These are phyloP conservation scores for Trametes polyzona DNA, from an alignment of 1,284 basidiomycete species.

Conservation along the genomic window DNA sequence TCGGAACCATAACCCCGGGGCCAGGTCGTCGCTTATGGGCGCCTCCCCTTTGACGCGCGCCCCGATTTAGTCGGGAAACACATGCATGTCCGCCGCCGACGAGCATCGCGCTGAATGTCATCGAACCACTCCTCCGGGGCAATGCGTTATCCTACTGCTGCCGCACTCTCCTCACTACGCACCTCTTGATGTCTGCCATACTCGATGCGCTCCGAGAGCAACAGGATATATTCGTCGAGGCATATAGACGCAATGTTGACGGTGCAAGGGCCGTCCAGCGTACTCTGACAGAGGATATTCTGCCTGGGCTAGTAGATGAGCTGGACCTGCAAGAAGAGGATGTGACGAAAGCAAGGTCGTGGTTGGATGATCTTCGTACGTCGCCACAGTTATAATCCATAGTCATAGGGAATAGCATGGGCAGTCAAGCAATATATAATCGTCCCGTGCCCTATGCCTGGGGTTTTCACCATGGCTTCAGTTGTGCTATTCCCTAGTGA, in stretches of 20 bases:
- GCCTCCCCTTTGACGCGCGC: not conserved
- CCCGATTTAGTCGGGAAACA: conserved; percentile 11
- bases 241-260: conserved; percentile 51
- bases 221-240: conserved; percentile 23
- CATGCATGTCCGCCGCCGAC: conserved; percentile 14
- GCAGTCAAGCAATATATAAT: too few species aligned
- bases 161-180: not conserved
- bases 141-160: not conserved
- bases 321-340: conserved; percentile 51
- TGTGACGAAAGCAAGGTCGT: conserved; percentile 55
- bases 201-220: conserved; percentile 25
- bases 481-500: too few species aligned
- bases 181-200: conserved; percentile 5
- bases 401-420: too few species aligned
- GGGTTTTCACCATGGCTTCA: too few species aligned
- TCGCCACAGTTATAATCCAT: too few species aligned
- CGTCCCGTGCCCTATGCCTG: too few species aligned
- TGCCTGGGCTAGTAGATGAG: conserved; percentile 63
- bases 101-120: not conserved
- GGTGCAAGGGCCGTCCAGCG: conserved; percentile 50
- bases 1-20: conserved; percentile 6
- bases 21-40: conserved; percentile 1
- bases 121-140: not conserved
- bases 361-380: conserved; percentile 58
- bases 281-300: conserved; percentile 54